These are phyloP conservation scores for Suhomyces kilbournensis DNA, from an alignment of 805 yeast genomes.

Conservation along the genomic window DNA sequence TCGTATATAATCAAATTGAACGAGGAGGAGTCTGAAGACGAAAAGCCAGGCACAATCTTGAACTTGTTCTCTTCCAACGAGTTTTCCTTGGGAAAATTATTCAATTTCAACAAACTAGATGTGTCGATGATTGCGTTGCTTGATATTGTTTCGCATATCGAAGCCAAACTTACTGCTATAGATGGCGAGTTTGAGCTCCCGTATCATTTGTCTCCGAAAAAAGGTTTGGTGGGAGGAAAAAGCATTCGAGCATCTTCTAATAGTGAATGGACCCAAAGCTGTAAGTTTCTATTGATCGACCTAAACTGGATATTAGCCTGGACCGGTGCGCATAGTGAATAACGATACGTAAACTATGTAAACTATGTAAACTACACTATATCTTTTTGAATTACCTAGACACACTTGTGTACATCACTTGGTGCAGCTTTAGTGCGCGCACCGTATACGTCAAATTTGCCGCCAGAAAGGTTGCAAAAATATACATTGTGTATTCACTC, in stretches of 20 bases:
- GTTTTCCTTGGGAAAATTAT: slow-evolving; percentile 64
- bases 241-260: slow-evolving; percentile 71
- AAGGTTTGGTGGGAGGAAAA: slow-evolving; percentile 73
- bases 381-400: no score
- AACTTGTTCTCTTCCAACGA: slow-evolving; percentile 70
- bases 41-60: slow-evolving; percentile 37
- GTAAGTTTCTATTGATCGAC: slow-evolving; percentile 75
- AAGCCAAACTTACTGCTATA: slow-evolving; percentile 36
- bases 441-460: not conserved
- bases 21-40: not conserved
- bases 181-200: slow-evolving; percentile 68
- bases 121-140: slow-evolving; percentile 76
- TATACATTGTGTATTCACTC: not conserved
- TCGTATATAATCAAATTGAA: slow-evolving; percentile 67
- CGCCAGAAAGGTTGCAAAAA: not conserved
- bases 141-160: slow-evolving; percentile 56
- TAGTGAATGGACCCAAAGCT: slow-evolving; percentile 87
- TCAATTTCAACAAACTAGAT: slow-evolving; percentile 76
- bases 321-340: slow-evolving; percentile 39
- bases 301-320: slow-evolving; percentile 80
- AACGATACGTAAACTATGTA: no score
- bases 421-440: not conserved
- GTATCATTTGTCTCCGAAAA: slow-evolving; percentile 53
- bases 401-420: not conserved
- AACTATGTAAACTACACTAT: not conserved